phyloP scores from a whole-genome alignment of 768 basidiomycete genomes.

The Agrocybe pediades region DNA sequence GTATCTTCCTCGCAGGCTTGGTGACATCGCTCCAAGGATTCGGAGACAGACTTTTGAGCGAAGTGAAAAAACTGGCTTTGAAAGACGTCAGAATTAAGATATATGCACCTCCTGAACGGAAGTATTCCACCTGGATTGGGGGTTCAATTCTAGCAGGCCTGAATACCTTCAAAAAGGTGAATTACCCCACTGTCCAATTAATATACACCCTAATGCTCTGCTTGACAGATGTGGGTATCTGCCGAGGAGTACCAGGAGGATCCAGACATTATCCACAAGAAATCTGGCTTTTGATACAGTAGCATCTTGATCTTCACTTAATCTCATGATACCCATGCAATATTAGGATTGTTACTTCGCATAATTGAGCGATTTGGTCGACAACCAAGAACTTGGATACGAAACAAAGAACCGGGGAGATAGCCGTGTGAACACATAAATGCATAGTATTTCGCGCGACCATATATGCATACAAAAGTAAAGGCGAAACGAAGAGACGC shows the following conservation, averaged over 20 bases:
- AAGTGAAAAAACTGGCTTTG: constrained; percentile 93
- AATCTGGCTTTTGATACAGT: constrained; percentile 72
- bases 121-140: constrained; percentile 97
- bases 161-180: constrained; percentile 96
- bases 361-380: constrained; percentile 3
- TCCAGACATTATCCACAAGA: constrained; percentile 97
- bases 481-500: constrained; percentile 15
- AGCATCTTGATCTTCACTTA: constrained; percentile 8
- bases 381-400: constrained; percentile 1
- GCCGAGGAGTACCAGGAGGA: constrained; percentile 99
- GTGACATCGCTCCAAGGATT: constrained; percentile 57
- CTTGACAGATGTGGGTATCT: constrained; percentile 94
- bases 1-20: constrained; percentile 7
- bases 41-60: constrained; percentile 93
- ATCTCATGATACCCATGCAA: constrained; percentile 28
- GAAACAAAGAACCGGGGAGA: background rate
- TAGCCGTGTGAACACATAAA: constrained; percentile 13
- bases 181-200: constrained; percentile 6
- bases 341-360: constrained; percentile 14
- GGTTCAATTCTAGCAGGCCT: constrained; percentile 96
- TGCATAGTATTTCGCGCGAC: constrained; percentile 23
- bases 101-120: constrained; percentile 98
- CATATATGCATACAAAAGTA: constrained; percentile 36
- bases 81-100: constrained; percentile 99
- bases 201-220: constrained; percentile 7